Evolutionary conservation across 2,329 filamentous ascomycete species (phyloP), one percentile per base, ranked within the genome.

Genomic region (Pseudopithomyces maydicus): DNA sequence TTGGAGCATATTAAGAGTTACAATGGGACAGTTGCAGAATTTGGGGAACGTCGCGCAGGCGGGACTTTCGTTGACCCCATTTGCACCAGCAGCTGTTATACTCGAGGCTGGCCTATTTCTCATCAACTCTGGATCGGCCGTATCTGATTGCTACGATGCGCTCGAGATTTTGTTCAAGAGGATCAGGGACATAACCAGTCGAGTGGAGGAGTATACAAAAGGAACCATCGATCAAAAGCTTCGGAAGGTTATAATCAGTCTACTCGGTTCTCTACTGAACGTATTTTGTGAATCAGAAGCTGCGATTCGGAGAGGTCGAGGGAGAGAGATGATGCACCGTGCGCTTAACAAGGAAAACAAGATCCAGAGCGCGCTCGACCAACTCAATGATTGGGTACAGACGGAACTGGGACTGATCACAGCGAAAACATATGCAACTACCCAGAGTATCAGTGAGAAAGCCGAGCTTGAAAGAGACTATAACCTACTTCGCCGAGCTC

Each of bases 91-190:
- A 22, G 17, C 48, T 22, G 48, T 52, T 8, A 29, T 52, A 36
- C 12, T 52, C 19, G 38, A 52, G 23, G 36, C 15, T 35, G 38
- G 48, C 3, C 2, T 52, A 2, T 52, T 52, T 33, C 36, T 52
- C 7, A 52, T 52, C 8, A 33, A 38, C 19, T 52, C 48, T 35
- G 38, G 48, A 6, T 36, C 17, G 20, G 48, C 48, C n/a, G 48
- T 52, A 10, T 17, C 48, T 23, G 48, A 52, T 15, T 42, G 36
- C 15, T 52, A 52, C 15, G 48, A 52, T 38, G 20, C 48, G 6
- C 48, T 52, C 22, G 48, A 52, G 22, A 52, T 36, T 22, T 19
- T 52, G 22, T 52, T 52, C 38, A 42, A 33, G 29, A 52, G 48
- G 48, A 43, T 52, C 17, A 52, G 22, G 15, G 48, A 52, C 48